These are phyloP conservation scores for Fremontodendron californicum DNA, from an alignment of 345 rosid genomes.

Conservation along the genomic window DNA sequence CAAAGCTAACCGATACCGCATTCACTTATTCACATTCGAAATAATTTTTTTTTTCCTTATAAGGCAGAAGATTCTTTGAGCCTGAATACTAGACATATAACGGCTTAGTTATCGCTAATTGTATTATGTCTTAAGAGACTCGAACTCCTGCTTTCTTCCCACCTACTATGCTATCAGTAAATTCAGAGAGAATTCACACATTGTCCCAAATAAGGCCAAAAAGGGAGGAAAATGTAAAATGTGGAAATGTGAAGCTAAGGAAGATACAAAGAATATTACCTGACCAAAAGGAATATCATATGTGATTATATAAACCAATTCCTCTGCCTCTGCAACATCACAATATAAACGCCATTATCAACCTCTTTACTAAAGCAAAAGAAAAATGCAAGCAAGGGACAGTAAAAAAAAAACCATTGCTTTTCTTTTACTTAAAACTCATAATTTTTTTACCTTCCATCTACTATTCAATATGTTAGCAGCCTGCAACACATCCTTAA, in stretches of 20 bases:
- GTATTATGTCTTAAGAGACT: background rate
- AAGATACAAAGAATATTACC: conserved; percentile 31
- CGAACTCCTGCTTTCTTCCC: background rate
- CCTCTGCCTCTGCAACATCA: conserved; percentile 59
- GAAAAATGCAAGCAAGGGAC: background rate
- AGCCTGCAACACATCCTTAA: conserved; percentile 65
- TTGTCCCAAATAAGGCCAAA: background rate
- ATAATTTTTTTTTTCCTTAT: background rate
- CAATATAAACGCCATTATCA: background rate
- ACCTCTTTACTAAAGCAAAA: background rate
- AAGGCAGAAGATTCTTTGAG: background rate
- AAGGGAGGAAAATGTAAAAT: background rate
- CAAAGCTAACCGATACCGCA: background rate
- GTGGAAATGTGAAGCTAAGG: background rate
- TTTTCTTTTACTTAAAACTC: background rate
- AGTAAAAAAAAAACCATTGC: no score
- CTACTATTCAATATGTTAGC: conserved; percentile 53
- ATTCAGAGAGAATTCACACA: background rate
- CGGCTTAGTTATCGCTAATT: background rate
- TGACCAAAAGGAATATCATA: conserved; percentile 73
- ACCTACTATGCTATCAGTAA: background rate
- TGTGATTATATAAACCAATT: conserved; percentile 55
- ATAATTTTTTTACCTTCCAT: conserved; percentile 63
- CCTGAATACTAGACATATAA: background rate
- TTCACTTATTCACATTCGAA: background rate